Conservation (phyloP, 345 rosid genomes). For the Camelina sativa region DNA sequence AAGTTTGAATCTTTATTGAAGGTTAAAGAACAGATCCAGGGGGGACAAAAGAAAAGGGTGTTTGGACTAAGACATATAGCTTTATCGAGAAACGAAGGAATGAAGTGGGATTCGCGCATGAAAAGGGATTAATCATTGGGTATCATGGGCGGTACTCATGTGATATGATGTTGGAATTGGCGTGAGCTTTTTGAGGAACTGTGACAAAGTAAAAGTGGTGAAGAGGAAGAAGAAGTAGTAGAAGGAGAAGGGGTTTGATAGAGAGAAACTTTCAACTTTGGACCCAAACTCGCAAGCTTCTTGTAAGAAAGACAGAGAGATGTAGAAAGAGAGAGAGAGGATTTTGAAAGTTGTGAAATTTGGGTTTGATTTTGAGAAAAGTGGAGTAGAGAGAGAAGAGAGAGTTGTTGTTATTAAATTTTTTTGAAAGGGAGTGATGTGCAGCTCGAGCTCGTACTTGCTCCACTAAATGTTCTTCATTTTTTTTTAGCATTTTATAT, state of each 20-base stretch:
- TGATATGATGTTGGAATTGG: slow-evolving; percentile 27
- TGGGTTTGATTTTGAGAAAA: slow-evolving; percentile 37
- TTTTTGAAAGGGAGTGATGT: slow-evolving; percentile 32
- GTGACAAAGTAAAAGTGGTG: slow-evolving; percentile 25
- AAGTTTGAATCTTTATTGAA: slow-evolving; percentile 20
- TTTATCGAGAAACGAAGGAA: slow-evolving; percentile 34
- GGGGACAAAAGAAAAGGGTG: slow-evolving; percentile 6
- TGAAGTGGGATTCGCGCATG: slow-evolving; percentile 42
- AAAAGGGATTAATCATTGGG: slow-evolving; percentile 43
- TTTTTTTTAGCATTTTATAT: slow-evolving; percentile 1
- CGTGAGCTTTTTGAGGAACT: slow-evolving; percentile 26
- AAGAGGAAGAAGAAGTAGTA: slow-evolving; percentile 28
- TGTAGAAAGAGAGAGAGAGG: slow-evolving; percentile 24
- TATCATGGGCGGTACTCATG: slow-evolving; percentile 29
- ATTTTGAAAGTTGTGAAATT: slow-evolving; percentile 31
- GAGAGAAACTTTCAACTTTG: slow-evolving; percentile 20
- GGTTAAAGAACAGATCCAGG: slow-evolving; percentile 34
- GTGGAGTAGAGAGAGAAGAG: slow-evolving; percentile 25
- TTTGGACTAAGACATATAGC: background rate
- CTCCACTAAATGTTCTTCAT: slow-evolving; percentile 40
- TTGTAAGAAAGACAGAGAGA: slow-evolving; percentile 24
- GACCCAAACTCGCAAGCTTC: slow-evolving; percentile 33
- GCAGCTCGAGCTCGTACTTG: slow-evolving; percentile 41
- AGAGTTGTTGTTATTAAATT: background rate
- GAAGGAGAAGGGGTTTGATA: background rate